Percentiles rank a stretch among this genome's conserved stretches.
phyloP scores from a whole-genome alignment of 805 yeast genomes.

The Pichia rugopelliculosa region DNA sequence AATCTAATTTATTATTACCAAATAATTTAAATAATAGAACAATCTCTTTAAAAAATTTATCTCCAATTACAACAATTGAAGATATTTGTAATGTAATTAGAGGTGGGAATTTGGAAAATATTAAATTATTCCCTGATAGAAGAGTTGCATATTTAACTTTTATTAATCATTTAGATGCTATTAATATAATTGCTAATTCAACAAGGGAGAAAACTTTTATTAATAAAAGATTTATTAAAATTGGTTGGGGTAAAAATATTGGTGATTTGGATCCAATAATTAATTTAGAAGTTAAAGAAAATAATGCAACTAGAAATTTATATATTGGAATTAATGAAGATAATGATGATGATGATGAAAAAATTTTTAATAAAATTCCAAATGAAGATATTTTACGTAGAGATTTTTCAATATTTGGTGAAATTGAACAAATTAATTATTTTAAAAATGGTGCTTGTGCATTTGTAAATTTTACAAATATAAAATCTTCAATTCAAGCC shows the following conservation, averaged over 20 bases:
- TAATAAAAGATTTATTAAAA: conserved; percentile 53
- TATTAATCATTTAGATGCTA: conserved; percentile 55
- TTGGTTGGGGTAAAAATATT: conserved; percentile 69
- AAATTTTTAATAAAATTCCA: conserved; percentile 28
- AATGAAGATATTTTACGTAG: conserved; percentile 41
- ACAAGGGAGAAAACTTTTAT: conserved; percentile 47
- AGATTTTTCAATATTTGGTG: conserved; percentile 62
- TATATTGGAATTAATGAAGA: conserved; percentile 49
- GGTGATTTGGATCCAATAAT: conserved; percentile 55
- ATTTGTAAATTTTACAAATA: conserved; percentile 63
- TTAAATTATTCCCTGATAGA: conserved; percentile 43
- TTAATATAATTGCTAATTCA: conserved; percentile 51
- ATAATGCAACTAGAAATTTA: conserved; percentile 73
- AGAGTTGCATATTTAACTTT: conserved; percentile 65
- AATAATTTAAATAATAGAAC: conserved; percentile 49
- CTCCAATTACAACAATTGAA: conserved; percentile 56
- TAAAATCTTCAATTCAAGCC: conserved; percentile 53
- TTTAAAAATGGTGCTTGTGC: conserved; percentile 66
- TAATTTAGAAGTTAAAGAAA: conserved; percentile 44
- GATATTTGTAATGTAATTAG: conserved; percentile 71
- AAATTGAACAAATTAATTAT: conserved; percentile 67
- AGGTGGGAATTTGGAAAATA: conserved; percentile 65
- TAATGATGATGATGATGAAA: conserved; percentile 12
- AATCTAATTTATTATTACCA: background rate
- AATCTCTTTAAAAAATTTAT: conserved; percentile 60